These are phyloP conservation scores for Oryza nivara DNA, from an alignment of 176 grass and related monocot species.

Conservation along the genomic window DNA sequence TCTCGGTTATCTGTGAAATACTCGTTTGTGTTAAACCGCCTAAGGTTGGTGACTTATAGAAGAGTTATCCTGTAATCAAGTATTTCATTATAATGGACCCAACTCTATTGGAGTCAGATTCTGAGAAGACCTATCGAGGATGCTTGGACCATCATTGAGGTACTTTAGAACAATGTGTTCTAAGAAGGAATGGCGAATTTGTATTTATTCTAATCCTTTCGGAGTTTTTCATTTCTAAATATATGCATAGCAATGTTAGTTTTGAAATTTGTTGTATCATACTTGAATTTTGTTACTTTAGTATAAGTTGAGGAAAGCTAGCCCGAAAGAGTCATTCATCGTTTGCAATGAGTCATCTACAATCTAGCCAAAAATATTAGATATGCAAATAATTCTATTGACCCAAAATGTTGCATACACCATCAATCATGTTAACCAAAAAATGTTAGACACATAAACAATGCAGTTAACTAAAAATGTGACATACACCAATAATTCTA, in stretches of 20 bases:
- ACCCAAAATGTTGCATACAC: too few relatives aligned
- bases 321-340: constrained; percentile 30
- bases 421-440: too few relatives aligned
- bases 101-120: constrained; percentile 49
- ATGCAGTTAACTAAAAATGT: too few relatives aligned
- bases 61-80: constrained; percentile 53
- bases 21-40: background rate
- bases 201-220: background rate
- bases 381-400: too few relatives aligned
- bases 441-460: too few relatives aligned
- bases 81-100: constrained; percentile 48
- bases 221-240: background rate
- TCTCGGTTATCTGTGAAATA: too few relatives aligned
- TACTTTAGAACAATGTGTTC: background rate
- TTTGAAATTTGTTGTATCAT: background rate
- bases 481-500: too few relatives aligned
- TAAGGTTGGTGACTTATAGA: constrained; percentile 48
- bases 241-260: too few relatives aligned
- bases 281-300: constrained; percentile 5
- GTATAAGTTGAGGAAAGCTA: constrained; percentile 5
- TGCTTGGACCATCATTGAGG: constrained; percentile 3
- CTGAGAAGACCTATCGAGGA: background rate
- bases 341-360: background rate
- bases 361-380: background rate
- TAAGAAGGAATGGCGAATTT: background rate